Conservation (phyloP, 345 rosid species). For the Corchorus capsularis region DNA sequence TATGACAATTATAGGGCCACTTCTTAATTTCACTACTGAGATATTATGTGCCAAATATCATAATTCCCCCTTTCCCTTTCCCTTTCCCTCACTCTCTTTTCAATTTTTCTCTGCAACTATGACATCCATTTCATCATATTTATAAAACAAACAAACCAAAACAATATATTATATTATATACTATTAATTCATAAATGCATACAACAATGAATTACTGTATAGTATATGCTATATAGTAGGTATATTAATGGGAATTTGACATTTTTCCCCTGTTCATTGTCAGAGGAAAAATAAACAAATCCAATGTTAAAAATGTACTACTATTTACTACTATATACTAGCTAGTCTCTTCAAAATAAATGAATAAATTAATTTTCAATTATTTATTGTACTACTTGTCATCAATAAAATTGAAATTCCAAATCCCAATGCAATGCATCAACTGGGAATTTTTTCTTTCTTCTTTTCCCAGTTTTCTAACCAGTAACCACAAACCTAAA, state of each 20-base stretch:
- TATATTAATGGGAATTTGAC: not conserved
- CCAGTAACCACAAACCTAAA: not conserved
- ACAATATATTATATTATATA: too few species aligned
- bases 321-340: not conserved
- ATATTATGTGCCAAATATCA: not conserved
- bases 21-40: not conserved
- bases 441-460: not conserved
- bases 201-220: not conserved
- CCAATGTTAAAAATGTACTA: not conserved
- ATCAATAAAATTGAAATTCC: not conserved
- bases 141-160: too few species aligned
- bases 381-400: not conserved
- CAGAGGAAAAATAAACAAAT: not conserved
- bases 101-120: not conserved
- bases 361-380: not conserved
- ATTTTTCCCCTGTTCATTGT: not conserved
- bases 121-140: not conserved
- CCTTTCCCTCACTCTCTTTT: too few species aligned
- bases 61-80: too few species aligned
- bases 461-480: not conserved
- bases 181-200: not conserved
- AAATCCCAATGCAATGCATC: not conserved
- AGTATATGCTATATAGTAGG: too few species aligned
- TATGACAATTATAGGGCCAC: not conserved
- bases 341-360: not conserved